These are phyloP conservation scores for Helicostylum pulchrum DNA, from an alignment of 192 early-diverging fungal species.

Conservation along the genomic window DNA sequence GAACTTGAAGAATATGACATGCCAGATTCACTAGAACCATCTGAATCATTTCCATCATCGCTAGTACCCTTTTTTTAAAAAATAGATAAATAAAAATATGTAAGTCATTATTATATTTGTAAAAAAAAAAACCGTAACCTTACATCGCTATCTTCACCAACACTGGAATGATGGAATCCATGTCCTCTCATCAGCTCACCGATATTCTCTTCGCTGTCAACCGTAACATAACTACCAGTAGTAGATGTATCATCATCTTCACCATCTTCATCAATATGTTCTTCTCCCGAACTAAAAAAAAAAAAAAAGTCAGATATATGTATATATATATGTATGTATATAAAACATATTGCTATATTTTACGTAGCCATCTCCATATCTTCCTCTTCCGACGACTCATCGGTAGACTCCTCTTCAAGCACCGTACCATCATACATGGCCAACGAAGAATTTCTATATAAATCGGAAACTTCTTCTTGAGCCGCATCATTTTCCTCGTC, in stretches of 20 bases:
- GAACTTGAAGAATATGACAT: neutral
- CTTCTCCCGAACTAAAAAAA: constrained; percentile 43
- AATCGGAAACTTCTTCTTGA: constrained; percentile 57
- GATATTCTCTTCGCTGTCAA: constrained; percentile 43
- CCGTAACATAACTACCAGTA: constrained; percentile 55
- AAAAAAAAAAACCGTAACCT: constrained; percentile 23
- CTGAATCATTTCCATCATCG: no score
- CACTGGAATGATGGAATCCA: constrained; percentile 32
- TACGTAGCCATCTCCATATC: constrained; percentile 36
- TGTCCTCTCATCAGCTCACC: constrained; percentile 48
- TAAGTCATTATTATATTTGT: neutral
- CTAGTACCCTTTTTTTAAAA: neutral
- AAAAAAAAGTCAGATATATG: constrained; percentile 36
- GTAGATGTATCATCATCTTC: constrained; percentile 50
- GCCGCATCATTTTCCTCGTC: constrained; percentile 68
- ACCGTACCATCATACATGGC: constrained; percentile 76
- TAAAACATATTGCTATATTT: constrained; percentile 31
- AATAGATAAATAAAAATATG: neutral
- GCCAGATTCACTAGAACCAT: no score
- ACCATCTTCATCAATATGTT: constrained; percentile 54
- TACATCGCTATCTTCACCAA: constrained; percentile 46
- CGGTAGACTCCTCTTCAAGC: constrained; percentile 53
- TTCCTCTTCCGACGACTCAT: constrained; percentile 46
- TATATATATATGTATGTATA: constrained; percentile 21
- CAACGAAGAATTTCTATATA: constrained; percentile 79